A percentile compares a stretch with the other conserved stretches of the same genome.
Evolutionary conservation across 768 basidiomycete genomes (phyloP).

Genomic region (Galerina marginata): DNA sequence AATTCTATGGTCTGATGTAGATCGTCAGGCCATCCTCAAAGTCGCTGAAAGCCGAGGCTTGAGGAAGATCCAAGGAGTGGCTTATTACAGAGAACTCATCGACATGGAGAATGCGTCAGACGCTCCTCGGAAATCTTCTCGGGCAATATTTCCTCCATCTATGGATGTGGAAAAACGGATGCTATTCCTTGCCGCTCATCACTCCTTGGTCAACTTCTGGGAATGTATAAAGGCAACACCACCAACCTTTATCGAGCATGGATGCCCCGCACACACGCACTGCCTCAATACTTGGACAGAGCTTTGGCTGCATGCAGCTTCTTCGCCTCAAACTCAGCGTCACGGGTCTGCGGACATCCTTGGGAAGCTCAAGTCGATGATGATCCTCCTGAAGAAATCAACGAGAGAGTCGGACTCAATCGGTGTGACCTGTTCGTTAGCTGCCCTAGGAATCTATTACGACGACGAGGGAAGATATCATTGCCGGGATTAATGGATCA

Average conservation of each 20-base stretch:
- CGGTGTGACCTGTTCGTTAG: conserved; percentile 47
- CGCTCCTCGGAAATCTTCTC: conserved; percentile 31
- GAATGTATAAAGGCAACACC: conserved; percentile 53
- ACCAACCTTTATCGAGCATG: conserved; percentile 41
- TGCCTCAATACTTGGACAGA: conserved; percentile 57
- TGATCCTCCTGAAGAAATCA: conserved; percentile 42
- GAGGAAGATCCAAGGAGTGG: conserved; percentile 50
- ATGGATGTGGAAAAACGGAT: conserved; percentile 44
- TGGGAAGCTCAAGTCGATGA: conserved; percentile 54
- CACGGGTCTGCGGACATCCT: conserved; percentile 61
- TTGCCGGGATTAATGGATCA: conserved; percentile 43
- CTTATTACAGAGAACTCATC: conserved; percentile 57
- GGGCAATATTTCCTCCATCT: conserved; percentile 33
- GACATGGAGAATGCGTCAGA: conserved; percentile 39
- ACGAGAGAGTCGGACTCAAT: conserved; percentile 40
- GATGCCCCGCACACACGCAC: conserved; percentile 54
- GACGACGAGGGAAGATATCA: conserved; percentile 43
- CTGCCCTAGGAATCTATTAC: conserved; percentile 50
- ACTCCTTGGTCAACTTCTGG: conserved; percentile 60
- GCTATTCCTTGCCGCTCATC: conserved; percentile 61
- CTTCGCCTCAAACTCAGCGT: conserved; percentile 49
- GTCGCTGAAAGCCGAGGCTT: conserved; percentile 48
- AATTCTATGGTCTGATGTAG: conserved; percentile 58
- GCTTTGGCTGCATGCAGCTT: conserved; percentile 56
- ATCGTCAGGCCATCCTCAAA: conserved; percentile 53